phyloP scores from a whole-genome alignment of 257 asterid species.

The Solanum piurae region DNA sequence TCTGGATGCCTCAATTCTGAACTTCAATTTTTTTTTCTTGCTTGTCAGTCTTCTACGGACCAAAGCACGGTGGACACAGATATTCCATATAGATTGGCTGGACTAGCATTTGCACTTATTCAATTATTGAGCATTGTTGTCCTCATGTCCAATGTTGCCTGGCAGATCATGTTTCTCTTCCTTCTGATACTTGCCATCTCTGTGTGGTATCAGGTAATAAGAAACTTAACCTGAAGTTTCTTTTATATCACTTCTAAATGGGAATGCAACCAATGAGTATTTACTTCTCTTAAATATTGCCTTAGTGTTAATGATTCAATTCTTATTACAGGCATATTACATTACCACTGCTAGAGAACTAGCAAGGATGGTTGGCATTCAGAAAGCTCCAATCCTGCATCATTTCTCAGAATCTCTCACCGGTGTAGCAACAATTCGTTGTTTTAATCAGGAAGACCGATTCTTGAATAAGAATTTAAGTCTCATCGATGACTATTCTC shows the following conservation, averaged over 20 bases:
- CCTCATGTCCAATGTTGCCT: constrained; percentile 65
- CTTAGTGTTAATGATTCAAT: not conserved
- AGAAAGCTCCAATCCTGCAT: constrained; percentile 68
- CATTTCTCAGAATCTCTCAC: constrained; percentile 68
- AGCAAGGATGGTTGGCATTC: constrained; percentile 66
- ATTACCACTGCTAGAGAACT: constrained; percentile 65
- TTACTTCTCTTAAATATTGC: not conserved
- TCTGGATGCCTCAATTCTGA: not conserved
- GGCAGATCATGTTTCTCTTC: constrained; percentile 67
- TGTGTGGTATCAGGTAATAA: constrained; percentile 62
- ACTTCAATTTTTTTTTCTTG: not conserved
- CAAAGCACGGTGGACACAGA: constrained; percentile 77
- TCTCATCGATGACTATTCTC: constrained; percentile 57
- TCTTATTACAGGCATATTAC: constrained; percentile 48
- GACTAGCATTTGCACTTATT: constrained; percentile 68
- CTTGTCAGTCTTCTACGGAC: constrained; percentile 64
- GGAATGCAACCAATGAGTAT: not conserved
- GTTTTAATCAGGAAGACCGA: constrained; percentile 62
- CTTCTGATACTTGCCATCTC: constrained; percentile 46
- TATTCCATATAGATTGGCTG: constrained; percentile 73
- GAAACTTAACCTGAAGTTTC: not conserved
- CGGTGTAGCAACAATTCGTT: constrained; percentile 60
- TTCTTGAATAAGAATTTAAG: constrained; percentile 32
- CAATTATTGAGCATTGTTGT: constrained; percentile 65
- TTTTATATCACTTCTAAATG: not conserved